Base-by-base conservation (phyloP, 305 asterid genomes). In the Fraxinus sp. region DNA sequence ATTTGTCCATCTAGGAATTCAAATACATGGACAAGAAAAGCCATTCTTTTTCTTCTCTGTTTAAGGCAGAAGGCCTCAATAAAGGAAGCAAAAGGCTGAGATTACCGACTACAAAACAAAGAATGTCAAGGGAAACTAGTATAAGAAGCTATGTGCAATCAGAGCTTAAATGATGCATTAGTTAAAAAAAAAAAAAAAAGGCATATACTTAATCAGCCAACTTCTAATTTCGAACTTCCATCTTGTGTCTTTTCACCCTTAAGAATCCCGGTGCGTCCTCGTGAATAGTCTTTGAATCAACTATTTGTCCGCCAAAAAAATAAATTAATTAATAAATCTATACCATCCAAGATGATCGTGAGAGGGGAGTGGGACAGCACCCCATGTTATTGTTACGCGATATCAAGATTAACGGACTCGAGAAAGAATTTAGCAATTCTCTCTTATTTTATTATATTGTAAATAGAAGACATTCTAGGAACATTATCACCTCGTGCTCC, bases 31-130 rank as follows among this genome's bases (percentile, higher is more conserved):
- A 46, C 41, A 55, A 59, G 76, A 66, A 46, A 79, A 71, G 75
- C 68, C 39, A 64, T 41, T 30, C 4, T 79, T 66, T 78, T 83
- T 80, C 36, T 79, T 83, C 73, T 87, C 80, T 77, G 46, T 35
- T 44, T 41, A 22, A 52, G 72, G 30, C 75, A 74, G 46, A 78
- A 14, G 70, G 6, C 39, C 57, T 77, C 44, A 66, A 39, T 24
- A 70, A 28, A 11, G 68, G 20, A 20, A 20, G 22, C 74, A 73
- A 32, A 68, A 55, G 55, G n/a, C 20, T 13, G 76, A 71, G 22
- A 71, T 71, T 71, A 32, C 76, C 5, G 20, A 32, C 24, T 24
- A 4, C 44, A 32, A 71, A 71, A 71, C 76, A 32, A 71, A 30
- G 44, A 30, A 66, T 71, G 76, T 30, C 24, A 32, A 70, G 39